Base-by-base conservation (phyloP, 1,139 yeast species). In the Spencermartinsiella ligniputridi region DNA sequence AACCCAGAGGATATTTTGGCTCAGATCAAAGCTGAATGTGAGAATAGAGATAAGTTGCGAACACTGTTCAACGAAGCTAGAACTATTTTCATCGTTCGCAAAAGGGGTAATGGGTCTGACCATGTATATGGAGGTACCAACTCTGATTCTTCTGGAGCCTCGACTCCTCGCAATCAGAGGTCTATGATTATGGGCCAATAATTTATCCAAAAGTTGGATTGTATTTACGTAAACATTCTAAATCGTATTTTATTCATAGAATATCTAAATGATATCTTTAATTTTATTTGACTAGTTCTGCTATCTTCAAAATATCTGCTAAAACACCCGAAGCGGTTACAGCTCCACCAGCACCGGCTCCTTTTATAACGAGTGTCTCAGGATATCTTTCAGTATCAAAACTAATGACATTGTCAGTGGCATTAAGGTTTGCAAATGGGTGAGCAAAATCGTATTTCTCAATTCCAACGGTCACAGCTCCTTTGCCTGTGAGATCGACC, bases 251-350 rank as follows among this genome's bases (percentile, higher is more conserved):
- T n/a, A n/a, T 15, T 33, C 15, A 12, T 15, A 15, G 17, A 15
- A n/a, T 33, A 33, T 15, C 9, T 30, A 15, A 11, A 30, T 13
- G 9, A 11, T 30, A 30, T n/a, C n/a, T n/a, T n/a, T n/a, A n/a
- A n/a, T n/a, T n/a, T n/a, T n/a, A n/a, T n/a, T 11, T 8, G 25
- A 86, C 71, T 74, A 96, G 83, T 72, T 90, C 90, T 37, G 95
- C 95, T 56, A 87, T 81, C 72, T 86, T 90, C 63, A 94, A 78
- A 27, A 87, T 81, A 65, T 92, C 98, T 42, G 95, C 96, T 58
- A 92, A 76, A 40, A 94, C 97, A 67, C 98, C 98, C 66, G 94
- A 95, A 50, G 99, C 98, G 45, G 99, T 92, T 44, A 92, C 97
- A 35, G 83, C 97, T 49, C 96, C 96, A 68, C 98, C 98, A 29